phyloP scores from a whole-genome alignment of 2,329 filamentous ascomycete species.

The Gnomoniopsis sp. region DNA sequence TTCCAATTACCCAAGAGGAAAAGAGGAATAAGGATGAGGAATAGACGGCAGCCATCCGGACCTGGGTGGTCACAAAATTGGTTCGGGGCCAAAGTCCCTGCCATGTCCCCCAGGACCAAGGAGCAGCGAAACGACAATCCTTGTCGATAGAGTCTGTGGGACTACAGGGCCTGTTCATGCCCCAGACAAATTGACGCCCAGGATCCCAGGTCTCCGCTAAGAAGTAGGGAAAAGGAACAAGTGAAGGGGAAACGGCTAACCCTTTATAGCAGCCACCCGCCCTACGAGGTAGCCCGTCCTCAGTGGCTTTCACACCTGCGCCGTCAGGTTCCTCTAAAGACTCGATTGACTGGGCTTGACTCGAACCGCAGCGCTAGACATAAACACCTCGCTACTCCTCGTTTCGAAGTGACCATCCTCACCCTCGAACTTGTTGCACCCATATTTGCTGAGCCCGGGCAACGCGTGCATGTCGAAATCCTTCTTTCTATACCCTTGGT shows the following conservation, averaged over 20 bases:
- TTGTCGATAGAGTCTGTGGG: too few relatives aligned
- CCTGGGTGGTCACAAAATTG: too few relatives aligned
- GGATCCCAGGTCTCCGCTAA: not conserved
- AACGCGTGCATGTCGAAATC: not conserved
- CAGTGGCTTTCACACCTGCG: not conserved
- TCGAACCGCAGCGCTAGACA: not conserved
- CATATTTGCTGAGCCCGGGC: not conserved
- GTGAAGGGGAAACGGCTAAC: not conserved
- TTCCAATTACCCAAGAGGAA: too few relatives aligned
- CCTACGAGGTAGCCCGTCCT: not conserved
- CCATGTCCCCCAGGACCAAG: too few relatives aligned
- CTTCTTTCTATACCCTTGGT: not conserved
- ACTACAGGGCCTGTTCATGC: not conserved
- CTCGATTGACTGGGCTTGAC: not conserved
- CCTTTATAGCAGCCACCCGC: not conserved
- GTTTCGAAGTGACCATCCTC: not conserved
- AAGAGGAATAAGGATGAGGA: too few relatives aligned
- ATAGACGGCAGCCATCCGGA: too few relatives aligned
- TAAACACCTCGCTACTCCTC: constrained; percentile 2
- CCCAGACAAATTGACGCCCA: not conserved
- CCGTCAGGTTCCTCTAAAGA: not conserved
- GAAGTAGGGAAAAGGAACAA: not conserved
- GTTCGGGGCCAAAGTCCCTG: too few relatives aligned
- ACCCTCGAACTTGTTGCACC: not conserved
- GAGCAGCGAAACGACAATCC: too few relatives aligned